Percentiles rank a stretch among this genome's conserved stretches.
Evolutionary conservation across 148 eudicot species (phyloP).

Genomic region (Linanthus parryae): DNA sequence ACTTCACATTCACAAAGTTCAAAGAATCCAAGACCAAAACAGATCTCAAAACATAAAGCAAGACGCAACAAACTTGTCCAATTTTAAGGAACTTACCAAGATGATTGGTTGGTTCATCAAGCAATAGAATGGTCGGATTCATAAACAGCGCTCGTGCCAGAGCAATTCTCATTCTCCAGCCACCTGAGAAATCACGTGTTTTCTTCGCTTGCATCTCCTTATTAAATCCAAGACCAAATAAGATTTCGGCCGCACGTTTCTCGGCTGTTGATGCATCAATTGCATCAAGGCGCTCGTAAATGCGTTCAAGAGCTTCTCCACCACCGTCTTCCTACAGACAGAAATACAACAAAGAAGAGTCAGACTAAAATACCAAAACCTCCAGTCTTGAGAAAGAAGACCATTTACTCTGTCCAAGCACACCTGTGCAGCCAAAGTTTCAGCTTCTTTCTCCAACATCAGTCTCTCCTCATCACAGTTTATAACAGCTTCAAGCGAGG

Average conservation of each 20-base stretch:
- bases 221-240: slow-evolving; percentile 86
- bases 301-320: slow-evolving; percentile 84
- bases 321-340: slow-evolving; percentile 83
- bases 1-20: too few relatives aligned
- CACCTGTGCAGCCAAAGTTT: slow-evolving; percentile 75
- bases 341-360: background rate
- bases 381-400: background rate
- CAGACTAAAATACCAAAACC: background rate
- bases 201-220: slow-evolving; percentile 89
- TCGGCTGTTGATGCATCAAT: slow-evolving; percentile 94
- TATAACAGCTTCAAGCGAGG: slow-evolving; percentile 83
- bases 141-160: slow-evolving; percentile 91
- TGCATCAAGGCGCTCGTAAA: slow-evolving; percentile 94
- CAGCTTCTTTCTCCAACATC: slow-evolving; percentile 81
- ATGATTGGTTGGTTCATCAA: slow-evolving; percentile 99
- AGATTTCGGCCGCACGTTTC: slow-evolving; percentile 96
- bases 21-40: too few relatives aligned
- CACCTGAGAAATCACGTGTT: slow-evolving; percentile 96
- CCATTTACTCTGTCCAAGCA: slow-evolving; percentile 5
- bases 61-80: too few relatives aligned
- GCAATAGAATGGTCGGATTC: slow-evolving; percentile 91
- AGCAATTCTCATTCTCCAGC: slow-evolving; percentile 99
- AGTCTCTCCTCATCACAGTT: slow-evolving; percentile 87
- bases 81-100: slow-evolving; percentile 66
- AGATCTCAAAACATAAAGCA: too few relatives aligned